phyloP scores from a whole-genome alignment of 2,329 filamentous ascomycete genomes.

The Myotisia sp. region DNA sequence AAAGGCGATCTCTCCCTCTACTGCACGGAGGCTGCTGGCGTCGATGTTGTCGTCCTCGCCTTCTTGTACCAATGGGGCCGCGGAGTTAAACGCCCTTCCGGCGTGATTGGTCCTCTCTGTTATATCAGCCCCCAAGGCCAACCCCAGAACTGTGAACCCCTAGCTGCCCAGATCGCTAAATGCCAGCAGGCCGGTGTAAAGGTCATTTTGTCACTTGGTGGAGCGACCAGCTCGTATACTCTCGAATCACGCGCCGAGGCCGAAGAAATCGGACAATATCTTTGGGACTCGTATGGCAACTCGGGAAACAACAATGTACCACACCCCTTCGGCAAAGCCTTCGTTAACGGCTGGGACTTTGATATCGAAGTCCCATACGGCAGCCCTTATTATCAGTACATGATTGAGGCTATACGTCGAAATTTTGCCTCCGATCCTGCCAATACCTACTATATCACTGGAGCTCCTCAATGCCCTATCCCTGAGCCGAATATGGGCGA shows the following conservation, averaged over 20 bases:
- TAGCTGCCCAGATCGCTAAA: constrained; percentile 29
- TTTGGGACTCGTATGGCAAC: constrained; percentile 36
- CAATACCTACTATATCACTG: constrained; percentile 35
- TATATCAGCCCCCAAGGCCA: constrained; percentile 10
- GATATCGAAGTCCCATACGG: constrained; percentile 31
- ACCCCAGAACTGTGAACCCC: constrained; percentile 28
- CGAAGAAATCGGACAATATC: constrained; percentile 23
- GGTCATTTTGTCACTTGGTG: constrained; percentile 35
- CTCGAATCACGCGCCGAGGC: constrained; percentile 26
- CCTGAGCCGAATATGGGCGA: constrained; percentile 32
- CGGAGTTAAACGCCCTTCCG: constrained; percentile 25
- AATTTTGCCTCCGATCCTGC: constrained; percentile 16
- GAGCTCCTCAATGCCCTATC: constrained; percentile 34
- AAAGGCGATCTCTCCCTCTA: constrained; percentile 26
- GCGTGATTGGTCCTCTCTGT: constrained; percentile 26
- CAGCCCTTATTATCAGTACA: constrained; percentile 16
- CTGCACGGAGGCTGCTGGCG: constrained; percentile 25
- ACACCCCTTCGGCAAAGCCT: constrained; percentile 22
- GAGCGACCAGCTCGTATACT: constrained; percentile 25
- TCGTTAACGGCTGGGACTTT: constrained; percentile 41
- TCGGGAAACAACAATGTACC: constrained; percentile 14
- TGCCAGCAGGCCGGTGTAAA: constrained; percentile 34
- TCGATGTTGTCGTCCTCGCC: constrained; percentile 32
- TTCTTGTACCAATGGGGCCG: constrained; percentile 30
- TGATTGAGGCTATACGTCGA: neutral